phyloP scores from a whole-genome alignment of 768 basidiomycete species.

The Sistotremastrum niveocremeum region DNA sequence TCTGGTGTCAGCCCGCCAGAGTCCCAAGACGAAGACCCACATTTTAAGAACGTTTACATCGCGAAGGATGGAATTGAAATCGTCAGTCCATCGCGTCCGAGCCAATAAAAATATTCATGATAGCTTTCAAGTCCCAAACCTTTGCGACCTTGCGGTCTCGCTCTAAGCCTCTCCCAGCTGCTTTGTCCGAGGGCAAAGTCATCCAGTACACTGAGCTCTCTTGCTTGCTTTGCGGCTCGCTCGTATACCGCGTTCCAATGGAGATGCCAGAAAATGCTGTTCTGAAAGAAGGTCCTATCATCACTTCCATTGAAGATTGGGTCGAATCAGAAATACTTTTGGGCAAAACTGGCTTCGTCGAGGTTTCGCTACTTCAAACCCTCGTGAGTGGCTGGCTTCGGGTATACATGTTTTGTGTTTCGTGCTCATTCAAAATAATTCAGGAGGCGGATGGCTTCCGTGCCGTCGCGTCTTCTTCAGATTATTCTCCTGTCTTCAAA shows the following conservation, averaged over 20 bases:
- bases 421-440: too few relatives aligned
- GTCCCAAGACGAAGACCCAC: conserved; percentile 14
- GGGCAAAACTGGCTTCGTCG: conserved; percentile 59
- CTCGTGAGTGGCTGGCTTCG: too few relatives aligned
- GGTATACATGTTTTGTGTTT: too few relatives aligned
- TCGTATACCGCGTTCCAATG: conserved; percentile 59
- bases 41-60: conserved; percentile 44
- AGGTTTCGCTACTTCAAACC: conserved; percentile 22
- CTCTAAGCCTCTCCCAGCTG: conserved; percentile 14
- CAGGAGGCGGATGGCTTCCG: too few relatives aligned
- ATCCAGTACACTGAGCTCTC: conserved; percentile 50
- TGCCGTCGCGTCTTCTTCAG: too few relatives aligned
- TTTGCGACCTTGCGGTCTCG: conserved; percentile 58
- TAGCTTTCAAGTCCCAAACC: conserved; percentile 38
- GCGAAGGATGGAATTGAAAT: conserved; percentile 54
- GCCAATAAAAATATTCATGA: background rate
- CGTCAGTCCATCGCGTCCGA: conserved; percentile 26
- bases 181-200: conserved; percentile 15
- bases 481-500: too few relatives aligned
- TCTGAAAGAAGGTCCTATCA: conserved; percentile 45
- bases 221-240: conserved; percentile 53
- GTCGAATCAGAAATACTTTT: conserved; percentile 59
- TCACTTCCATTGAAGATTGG: conserved; percentile 59
- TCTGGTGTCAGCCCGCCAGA: conserved; percentile 4
- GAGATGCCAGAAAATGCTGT: conserved; percentile 42